These are phyloP conservation scores for Hirschfeldia incana DNA, from an alignment of 345 rosid species.

Conservation along the genomic window DNA sequence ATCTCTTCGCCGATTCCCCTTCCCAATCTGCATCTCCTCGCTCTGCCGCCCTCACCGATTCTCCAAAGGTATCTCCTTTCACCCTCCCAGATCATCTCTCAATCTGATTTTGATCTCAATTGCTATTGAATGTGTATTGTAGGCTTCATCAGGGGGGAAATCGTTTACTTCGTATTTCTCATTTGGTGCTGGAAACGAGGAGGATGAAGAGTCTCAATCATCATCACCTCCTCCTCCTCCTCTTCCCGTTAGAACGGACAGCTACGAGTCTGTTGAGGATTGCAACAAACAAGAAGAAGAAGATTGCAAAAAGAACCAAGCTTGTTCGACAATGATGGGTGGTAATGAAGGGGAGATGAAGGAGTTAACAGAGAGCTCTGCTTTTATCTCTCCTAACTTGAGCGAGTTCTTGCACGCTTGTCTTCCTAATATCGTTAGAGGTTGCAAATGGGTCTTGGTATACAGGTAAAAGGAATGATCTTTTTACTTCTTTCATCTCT, in stretches of 20 bases:
- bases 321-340: slow-evolving; percentile 22
- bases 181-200: slow-evolving; percentile 44
- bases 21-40: slow-evolving; percentile 43
- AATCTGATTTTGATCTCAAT: slow-evolving; percentile 9
- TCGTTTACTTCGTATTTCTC: slow-evolving; percentile 57
- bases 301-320: slow-evolving; percentile 3
- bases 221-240: slow-evolving; percentile 41
- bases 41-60: slow-evolving; percentile 40
- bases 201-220: slow-evolving; percentile 35
- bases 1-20: slow-evolving; percentile 66
- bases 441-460: slow-evolving; percentile 80
- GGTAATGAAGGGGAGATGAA: slow-evolving; percentile 49
- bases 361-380: slow-evolving; percentile 58
- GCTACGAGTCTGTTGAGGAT: slow-evolving; percentile 43
- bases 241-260: slow-evolving; percentile 46
- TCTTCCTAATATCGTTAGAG: slow-evolving; percentile 86
- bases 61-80: slow-evolving; percentile 47
- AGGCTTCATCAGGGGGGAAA: slow-evolving; percentile 53
- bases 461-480: slow-evolving; percentile 58
- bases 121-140: slow-evolving; percentile 56
- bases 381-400: slow-evolving; percentile 62
- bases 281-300: background rate
- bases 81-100: background rate
- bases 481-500: background rate
- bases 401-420: slow-evolving; percentile 71